Conservation (phyloP, 176 grass and related monocot genomes). For the Alopecurus myosuroides region DNA sequence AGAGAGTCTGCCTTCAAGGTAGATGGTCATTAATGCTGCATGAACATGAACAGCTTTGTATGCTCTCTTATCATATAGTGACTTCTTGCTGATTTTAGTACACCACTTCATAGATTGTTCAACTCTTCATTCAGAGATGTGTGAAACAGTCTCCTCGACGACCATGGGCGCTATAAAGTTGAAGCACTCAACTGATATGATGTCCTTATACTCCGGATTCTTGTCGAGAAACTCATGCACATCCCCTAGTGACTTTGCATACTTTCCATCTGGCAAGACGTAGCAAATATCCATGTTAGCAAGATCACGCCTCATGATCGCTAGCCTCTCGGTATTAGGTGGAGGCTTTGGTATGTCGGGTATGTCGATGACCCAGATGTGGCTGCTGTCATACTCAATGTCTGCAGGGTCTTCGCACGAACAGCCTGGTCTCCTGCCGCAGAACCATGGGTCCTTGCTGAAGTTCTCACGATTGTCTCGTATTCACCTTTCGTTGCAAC, state of each 20-base stretch:
- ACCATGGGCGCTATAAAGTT: slow-evolving; percentile 62
- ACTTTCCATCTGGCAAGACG: slow-evolving; percentile 75
- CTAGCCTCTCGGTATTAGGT: slow-evolving; percentile 46
- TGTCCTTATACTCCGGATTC: slow-evolving; percentile 53
- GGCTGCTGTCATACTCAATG: slow-evolving; percentile 57
- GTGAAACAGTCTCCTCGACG: slow-evolving; percentile 49
- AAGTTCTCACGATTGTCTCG: slow-evolving; percentile 57
- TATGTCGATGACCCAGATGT: slow-evolving; percentile 69
- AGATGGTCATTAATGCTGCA: too few relatives aligned
- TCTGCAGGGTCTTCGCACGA: neutral
- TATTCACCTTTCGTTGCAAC: slow-evolving; percentile 62
- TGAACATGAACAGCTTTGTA: too few relatives aligned
- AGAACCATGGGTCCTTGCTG: slow-evolving; percentile 67
- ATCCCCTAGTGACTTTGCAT: slow-evolving; percentile 40
- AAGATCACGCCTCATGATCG: slow-evolving; percentile 55
- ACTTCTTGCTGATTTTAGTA: too few relatives aligned
- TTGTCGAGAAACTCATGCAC: slow-evolving; percentile 68
- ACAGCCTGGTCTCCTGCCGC: slow-evolving; percentile 33
- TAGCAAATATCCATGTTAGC: slow-evolving; percentile 74
- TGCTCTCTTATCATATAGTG: too few relatives aligned
- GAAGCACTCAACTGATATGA: slow-evolving; percentile 47
- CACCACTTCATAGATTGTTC: too few relatives aligned
- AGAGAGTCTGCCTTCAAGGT: too few relatives aligned
- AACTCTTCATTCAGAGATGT: too few relatives aligned
- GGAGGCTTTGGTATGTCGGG: slow-evolving; percentile 10